phyloP scores from a whole-genome alignment of 768 basidiomycete genomes.

The Mycena haematopus region DNA sequence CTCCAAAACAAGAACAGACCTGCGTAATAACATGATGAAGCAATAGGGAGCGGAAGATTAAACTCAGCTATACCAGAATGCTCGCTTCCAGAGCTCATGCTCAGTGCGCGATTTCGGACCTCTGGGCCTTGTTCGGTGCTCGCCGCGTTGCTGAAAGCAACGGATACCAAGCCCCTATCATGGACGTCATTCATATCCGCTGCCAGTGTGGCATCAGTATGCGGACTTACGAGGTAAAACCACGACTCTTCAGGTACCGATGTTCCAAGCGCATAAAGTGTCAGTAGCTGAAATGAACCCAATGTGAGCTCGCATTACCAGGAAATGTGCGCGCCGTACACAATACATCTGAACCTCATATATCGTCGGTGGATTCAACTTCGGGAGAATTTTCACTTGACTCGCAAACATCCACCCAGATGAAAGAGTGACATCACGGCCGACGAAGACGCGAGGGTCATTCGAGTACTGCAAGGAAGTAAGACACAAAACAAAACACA shows the following conservation, averaged over 20 bases:
- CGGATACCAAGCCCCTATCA: constrained; percentile 58
- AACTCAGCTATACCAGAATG: constrained; percentile 50
- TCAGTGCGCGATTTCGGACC: constrained; percentile 37
- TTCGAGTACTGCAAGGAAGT: constrained; percentile 52
- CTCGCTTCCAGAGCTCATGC: constrained; percentile 66
- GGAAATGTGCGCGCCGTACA: constrained; percentile 44
- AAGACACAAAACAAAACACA: constrained; percentile 43
- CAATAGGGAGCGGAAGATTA: neutral
- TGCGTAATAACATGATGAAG: constrained; percentile 11
- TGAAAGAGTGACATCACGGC: constrained; percentile 47
- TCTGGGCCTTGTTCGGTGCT: constrained; percentile 50
- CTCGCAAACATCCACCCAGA: constrained; percentile 65
- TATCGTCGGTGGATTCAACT: constrained; percentile 60
- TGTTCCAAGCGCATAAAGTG: constrained; percentile 45
- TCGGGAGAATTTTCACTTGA: constrained; percentile 67
- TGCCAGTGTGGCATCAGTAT: neutral
- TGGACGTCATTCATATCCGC: no score
- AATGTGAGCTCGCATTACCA: constrained; percentile 1
- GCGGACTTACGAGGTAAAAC: constrained; percentile 45
- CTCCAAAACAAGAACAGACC: constrained; percentile 42
- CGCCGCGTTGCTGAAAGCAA: constrained; percentile 64
- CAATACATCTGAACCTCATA: constrained; percentile 52
- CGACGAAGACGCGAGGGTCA: constrained; percentile 46
- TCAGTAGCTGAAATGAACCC: constrained; percentile 33
- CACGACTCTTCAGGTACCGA: constrained; percentile 59